Conservation (phyloP, 495 filamentous ascomycete genomes). For the Parathielavia hyrcaniae region DNA sequence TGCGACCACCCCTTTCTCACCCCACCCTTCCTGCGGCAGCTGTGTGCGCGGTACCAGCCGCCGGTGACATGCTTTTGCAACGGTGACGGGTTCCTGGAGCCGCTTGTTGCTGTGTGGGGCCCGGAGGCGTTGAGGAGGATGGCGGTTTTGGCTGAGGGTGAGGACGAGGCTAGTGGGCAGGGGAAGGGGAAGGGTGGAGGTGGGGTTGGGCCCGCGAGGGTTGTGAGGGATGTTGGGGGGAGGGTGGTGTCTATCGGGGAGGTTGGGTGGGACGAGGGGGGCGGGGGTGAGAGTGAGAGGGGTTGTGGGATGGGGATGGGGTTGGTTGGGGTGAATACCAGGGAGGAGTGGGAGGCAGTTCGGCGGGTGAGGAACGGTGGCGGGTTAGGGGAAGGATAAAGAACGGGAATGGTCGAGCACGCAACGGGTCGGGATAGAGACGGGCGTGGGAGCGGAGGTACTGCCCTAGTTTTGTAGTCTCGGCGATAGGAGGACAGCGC, state of each 20-base stretch:
- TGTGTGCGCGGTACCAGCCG: background rate
- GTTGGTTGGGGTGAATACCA: background rate
- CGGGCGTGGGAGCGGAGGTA: background rate
- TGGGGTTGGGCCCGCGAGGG: background rate
- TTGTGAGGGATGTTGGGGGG: background rate
- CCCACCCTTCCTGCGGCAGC: background rate
- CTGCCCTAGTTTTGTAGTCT: background rate
- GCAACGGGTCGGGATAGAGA: too few relatives aligned
- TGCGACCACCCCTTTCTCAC: background rate
- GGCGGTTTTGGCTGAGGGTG: background rate
- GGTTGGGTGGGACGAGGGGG: background rate
- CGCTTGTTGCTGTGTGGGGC: background rate
- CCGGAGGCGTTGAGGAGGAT: background rate
- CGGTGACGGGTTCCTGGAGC: constrained; percentile 1
- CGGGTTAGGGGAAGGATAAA: too few relatives aligned
- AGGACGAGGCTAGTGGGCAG: background rate
- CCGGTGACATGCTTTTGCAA: constrained; percentile 3
- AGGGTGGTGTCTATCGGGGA: background rate
- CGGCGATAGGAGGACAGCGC: background rate
- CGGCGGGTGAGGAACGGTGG: background rate
- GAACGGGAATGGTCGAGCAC: too few relatives aligned
- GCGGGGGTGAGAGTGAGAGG: background rate
- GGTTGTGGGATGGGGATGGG: background rate
- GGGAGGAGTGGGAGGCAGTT: background rate
- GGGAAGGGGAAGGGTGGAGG: background rate